Evolutionary conservation across 1,139 yeast species (phyloP), one percentile per base, ranked within the genome.

Genomic region (Groenewaldozyma auringiensis): DNA sequence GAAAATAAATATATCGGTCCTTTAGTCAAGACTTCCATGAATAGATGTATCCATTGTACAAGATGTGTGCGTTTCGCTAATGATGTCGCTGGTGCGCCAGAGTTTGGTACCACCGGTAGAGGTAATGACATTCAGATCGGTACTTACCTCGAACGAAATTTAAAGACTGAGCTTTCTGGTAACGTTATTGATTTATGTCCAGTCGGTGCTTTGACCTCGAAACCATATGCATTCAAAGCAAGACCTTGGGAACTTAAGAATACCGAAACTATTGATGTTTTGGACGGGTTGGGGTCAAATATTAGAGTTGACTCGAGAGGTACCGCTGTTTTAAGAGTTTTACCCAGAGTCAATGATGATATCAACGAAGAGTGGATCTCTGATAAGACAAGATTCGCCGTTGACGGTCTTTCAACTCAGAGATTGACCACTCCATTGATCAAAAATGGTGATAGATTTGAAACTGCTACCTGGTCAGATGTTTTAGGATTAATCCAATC

Each of bases 241-340:
- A 79, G 95, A 67, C 95, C 95, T 38, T 86, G 95, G 95, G 95
- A 86, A 68, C 76, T 86, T 64, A 86, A 85, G 72, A 80, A 86
- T 73, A 84, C 94, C 44, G 95, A 86, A 67, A 76, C 92, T 45
- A 78, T 86, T 59, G 95, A 86, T 67, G 94, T 86, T 25, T 69
- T 81, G 71, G 95, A 86, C 65, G 95, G 82, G 29, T 64, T 86
- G 44, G 95, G 95, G 37, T 81, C 92, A 45, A 83, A 81, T 62
- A 76, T 86, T 53, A 76, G 95, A 64, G 86, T 86, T 47, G 95
- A 86, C 66, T 78, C 92, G 44, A 77, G 94, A 67, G 95, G 95
- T 60, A 76, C 81, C 58, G 94, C 85, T 65, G 94, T 86, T 43
- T 81, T 86, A 87, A 78, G 95, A 66, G 86, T 85, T 36, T 71